A percentile compares a stretch with the other conserved stretches of the same genome.
These are phyloP conservation scores for Hyphodiscus hymeniophilus DNA, from an alignment of 495 filamentous ascomycete genomes.

Conservation along the genomic window DNA sequence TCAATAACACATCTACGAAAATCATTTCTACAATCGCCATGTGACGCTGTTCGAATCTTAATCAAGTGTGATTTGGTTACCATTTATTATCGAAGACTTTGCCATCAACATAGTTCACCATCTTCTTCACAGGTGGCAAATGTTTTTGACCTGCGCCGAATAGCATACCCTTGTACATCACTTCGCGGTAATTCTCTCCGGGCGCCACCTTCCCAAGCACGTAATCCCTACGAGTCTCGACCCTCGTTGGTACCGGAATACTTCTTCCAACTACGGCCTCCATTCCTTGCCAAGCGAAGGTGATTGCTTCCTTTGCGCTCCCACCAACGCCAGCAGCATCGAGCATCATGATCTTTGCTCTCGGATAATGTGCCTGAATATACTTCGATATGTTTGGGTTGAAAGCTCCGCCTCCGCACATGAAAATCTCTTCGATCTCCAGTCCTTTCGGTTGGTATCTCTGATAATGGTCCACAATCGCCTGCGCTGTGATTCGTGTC, in stretches of 20 bases:
- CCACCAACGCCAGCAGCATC: conserved; percentile 46
- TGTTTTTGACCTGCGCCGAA: conserved; percentile 39
- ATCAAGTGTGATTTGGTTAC: conserved; percentile 22
- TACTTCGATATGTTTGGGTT: conserved; percentile 48
- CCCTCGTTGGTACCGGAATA: conserved; percentile 43
- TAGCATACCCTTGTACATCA: conserved; percentile 39
- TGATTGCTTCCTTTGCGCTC: conserved; percentile 50
- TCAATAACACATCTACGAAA: too few relatives aligned
- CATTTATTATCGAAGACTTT: conserved; percentile 40
- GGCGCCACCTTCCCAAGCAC: conserved; percentile 46
- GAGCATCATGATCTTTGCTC: conserved; percentile 42
- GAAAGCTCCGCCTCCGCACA: conserved; percentile 50
- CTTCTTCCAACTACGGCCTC: conserved; percentile 43
- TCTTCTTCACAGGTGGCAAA: conserved; percentile 38
- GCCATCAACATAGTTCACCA: conserved; percentile 38
- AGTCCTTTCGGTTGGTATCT: conserved; percentile 37
- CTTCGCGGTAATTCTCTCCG: conserved; percentile 44
- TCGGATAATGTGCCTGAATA: conserved; percentile 40
- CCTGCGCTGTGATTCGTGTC: conserved; percentile 48
- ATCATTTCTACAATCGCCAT: too few relatives aligned
- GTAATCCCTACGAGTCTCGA: conserved; percentile 38
- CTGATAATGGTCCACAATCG: conserved; percentile 47
- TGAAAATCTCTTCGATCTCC: conserved; percentile 47
- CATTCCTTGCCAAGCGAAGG: conserved; percentile 49
- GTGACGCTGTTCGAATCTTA: too few relatives aligned